Percentiles rank a stretch among this genome's conserved stretches.
phyloP scores from a whole-genome alignment of 257 asterid genomes.

The Solanum ossicruentum region DNA sequence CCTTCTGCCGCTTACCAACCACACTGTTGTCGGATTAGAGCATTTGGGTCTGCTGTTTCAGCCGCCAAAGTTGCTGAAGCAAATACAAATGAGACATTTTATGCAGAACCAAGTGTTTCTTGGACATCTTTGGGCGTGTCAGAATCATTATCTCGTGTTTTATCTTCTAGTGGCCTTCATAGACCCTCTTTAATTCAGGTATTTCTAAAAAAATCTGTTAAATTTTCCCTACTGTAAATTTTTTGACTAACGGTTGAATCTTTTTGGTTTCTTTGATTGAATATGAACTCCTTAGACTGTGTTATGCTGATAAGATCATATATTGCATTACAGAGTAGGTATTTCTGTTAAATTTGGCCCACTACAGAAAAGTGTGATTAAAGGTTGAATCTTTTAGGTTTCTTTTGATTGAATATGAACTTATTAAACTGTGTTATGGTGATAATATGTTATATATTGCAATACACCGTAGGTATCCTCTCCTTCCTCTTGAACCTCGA shows the following conservation, averaged over 20 bases:
- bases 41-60: conserved; percentile 26
- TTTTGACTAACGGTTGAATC: not conserved
- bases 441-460: not conserved
- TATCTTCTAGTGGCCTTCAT: conserved; percentile 45
- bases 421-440: not conserved
- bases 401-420: not conserved
- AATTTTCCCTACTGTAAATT: not conserved
- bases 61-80: conserved; percentile 12
- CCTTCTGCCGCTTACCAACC: not conserved
- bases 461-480: not conserved
- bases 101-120: conserved; percentile 66
- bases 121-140: conserved; percentile 86
- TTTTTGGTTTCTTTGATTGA: not conserved
- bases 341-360: not conserved
- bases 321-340: not conserved
- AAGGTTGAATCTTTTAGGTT: not conserved
- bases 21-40: conserved; percentile 5
- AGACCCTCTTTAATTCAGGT: conserved; percentile 96
- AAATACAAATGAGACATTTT: conserved; percentile 44
- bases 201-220: not conserved
- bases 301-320: not conserved
- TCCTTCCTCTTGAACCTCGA: too few species aligned
- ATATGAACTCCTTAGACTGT: not conserved
- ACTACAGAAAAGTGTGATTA: not conserved
- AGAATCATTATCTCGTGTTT: conserved; percentile 43